These are phyloP conservation scores for Pythium coloratum DNA, from an alignment of 352 stramenopile genomes.

Conservation along the genomic window DNA sequence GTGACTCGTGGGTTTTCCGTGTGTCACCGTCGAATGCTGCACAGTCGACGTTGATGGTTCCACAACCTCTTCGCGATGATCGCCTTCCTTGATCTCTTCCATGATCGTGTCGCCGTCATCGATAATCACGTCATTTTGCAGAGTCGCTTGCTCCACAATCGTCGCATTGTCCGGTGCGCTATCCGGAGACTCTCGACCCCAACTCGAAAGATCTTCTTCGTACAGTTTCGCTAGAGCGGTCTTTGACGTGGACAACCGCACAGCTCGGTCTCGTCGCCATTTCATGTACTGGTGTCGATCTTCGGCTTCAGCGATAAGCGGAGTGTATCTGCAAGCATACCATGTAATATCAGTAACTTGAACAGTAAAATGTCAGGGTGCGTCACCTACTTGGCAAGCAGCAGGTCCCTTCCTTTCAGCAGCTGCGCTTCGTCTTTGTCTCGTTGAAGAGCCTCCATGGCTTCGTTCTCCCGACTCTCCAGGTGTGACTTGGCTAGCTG, in stretches of 20 bases:
- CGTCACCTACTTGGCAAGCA: constrained; percentile 19
- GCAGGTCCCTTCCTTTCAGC: constrained; percentile 11
- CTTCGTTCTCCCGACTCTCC: constrained; percentile 3
- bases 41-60: not conserved
- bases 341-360: not conserved
- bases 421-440: constrained; percentile 1
- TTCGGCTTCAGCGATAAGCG: constrained; percentile 37
- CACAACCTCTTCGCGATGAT: not conserved
- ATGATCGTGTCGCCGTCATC: constrained; percentile 13
- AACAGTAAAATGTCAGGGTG: not conserved
- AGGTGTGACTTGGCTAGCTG: not conserved
- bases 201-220: constrained; percentile 23
- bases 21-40: not conserved
- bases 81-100: not conserved
- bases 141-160: not conserved
- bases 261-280: constrained; percentile 50
- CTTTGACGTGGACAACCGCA: constrained; percentile 41
- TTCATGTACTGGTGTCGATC: constrained; percentile 52
- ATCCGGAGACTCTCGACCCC: not conserved
- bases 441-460: not conserved
- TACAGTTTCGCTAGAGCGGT: constrained; percentile 34
- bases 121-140: not conserved
- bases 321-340: constrained; percentile 34
- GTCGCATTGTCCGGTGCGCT: not conserved
- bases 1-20: not conserved